Conservation (phyloP, 1,139 yeast genomes). For the Hansenula sp. region DNA sequence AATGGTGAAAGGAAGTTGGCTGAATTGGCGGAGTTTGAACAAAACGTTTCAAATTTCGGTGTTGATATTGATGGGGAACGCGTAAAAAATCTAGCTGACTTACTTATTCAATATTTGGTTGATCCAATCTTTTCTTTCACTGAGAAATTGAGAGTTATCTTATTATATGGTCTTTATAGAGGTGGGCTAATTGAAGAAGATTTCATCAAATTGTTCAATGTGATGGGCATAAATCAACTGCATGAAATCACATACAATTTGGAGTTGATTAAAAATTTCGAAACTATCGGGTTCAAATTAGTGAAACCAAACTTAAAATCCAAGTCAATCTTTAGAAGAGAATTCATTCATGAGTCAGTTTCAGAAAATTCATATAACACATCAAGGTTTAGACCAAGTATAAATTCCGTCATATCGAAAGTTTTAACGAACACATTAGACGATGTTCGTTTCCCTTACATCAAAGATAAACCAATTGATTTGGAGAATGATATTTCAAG, state of each 20-base stretch:
- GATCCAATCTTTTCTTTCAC: constrained; percentile 46
- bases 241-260: constrained; percentile 47
- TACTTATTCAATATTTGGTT: constrained; percentile 55
- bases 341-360: constrained; percentile 51
- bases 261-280: constrained; percentile 61
- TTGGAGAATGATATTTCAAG: constrained; percentile 32
- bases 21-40: constrained; percentile 68
- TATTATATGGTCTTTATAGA: constrained; percentile 74
- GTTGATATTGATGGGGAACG: constrained; percentile 66
- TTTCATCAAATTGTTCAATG: constrained; percentile 63
- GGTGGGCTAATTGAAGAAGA: constrained; percentile 82
- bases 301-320: constrained; percentile 44
- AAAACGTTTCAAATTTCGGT: constrained; percentile 73
- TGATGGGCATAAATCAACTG: constrained; percentile 58
- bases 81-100: constrained; percentile 62
- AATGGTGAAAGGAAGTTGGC: constrained; percentile 54
- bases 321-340: constrained; percentile 35
- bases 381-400: constrained; percentile 73
- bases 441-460: constrained; percentile 64
- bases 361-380: constrained; percentile 70
- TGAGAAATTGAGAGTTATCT: constrained; percentile 75
- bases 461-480: constrained; percentile 66
- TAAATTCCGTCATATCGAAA: constrained; percentile 54
- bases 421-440: constrained; percentile 37
- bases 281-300: constrained; percentile 61